Evolutionary conservation across 345 rosid species (phyloP).

Genomic region (Nephelium lappaceum): DNA sequence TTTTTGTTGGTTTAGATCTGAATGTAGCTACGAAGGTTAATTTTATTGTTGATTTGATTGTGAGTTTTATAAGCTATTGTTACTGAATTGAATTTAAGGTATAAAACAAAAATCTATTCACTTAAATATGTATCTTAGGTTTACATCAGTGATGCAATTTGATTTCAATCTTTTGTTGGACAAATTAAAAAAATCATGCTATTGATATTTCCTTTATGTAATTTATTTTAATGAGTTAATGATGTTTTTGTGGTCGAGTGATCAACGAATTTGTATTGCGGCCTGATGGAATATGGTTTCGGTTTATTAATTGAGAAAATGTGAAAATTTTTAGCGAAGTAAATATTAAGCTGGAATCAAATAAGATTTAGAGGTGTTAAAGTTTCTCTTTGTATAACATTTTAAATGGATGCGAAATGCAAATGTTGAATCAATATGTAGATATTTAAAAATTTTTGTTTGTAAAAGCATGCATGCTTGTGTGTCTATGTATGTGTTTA

Average conservation of each 20-base stretch:
- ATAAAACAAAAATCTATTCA: not conserved
- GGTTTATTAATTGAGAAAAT: not conserved
- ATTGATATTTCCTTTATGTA: not conserved
- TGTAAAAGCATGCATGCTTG: not conserved
- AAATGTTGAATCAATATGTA: too few species aligned
- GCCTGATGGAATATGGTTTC: not conserved
- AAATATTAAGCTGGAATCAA: not conserved
- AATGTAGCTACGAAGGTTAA: conserved; percentile 22
- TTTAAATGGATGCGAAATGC: too few species aligned
- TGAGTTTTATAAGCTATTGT: not conserved
- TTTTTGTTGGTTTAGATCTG: conserved; percentile 24
- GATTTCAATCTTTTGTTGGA: not conserved
- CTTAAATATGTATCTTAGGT: not conserved
- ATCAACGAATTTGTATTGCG: not conserved
- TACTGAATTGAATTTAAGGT: not conserved
- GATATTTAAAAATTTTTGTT: not conserved
- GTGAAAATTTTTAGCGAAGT: not conserved
- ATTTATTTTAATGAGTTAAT: not conserved
- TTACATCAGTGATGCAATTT: not conserved
- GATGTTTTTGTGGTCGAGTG: not conserved
- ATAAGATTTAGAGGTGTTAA: not conserved
- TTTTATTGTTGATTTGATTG: conserved; percentile 5
- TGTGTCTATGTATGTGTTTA: not conserved
- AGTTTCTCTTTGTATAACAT: not conserved
- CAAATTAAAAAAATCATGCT: not conserved